These are phyloP conservation scores for Sporisorium reilianum DNA, from an alignment of 1,284 basidiomycete genomes.

Conservation along the genomic window DNA sequence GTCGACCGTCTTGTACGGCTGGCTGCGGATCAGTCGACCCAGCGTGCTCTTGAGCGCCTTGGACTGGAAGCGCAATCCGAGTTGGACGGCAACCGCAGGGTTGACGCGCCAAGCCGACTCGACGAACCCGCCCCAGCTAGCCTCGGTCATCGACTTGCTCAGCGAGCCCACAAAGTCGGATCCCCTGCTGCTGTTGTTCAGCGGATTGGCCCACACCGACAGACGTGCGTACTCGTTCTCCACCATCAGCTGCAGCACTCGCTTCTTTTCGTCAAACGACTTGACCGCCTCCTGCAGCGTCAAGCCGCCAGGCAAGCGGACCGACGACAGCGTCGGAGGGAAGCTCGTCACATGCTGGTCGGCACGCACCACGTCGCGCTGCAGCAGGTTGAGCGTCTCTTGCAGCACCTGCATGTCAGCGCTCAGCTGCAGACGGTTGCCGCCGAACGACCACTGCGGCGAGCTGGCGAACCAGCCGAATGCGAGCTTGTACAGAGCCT, in stretches of 20 bases:
- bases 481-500: conserved; percentile 81
- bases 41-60: conserved; percentile 78
- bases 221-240: conserved; percentile 91
- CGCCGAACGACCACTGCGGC: conserved; percentile 87
- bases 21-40: conserved; percentile 79
- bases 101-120: conserved; percentile 85
- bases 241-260: conserved; percentile 78
- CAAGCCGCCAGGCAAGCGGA: conserved; percentile 49
- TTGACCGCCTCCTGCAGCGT: conserved; percentile 48
- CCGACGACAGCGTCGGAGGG: conserved; percentile 47
- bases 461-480: conserved; percentile 84
- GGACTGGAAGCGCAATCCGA: conserved; percentile 87
- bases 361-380: conserved; percentile 78
- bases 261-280: conserved; percentile 43
- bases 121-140: conserved; percentile 78
- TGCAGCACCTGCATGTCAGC: conserved; percentile 87
- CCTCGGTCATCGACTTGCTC: conserved; percentile 73
- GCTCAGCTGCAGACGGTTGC: conserved; percentile 87
- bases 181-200: conserved; percentile 77
- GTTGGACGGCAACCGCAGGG: conserved; percentile 83
- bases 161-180: conserved; percentile 56
- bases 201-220: conserved; percentile 90
- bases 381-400: conserved; percentile 83
- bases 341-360: conserved; percentile 55
- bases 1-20: conserved; percentile 79